A percentile compares a stretch with the other conserved stretches of the same genome.
phyloP scores from a whole-genome alignment of 164 flowering plant genomes.

The Vitis rotundifolia region DNA sequence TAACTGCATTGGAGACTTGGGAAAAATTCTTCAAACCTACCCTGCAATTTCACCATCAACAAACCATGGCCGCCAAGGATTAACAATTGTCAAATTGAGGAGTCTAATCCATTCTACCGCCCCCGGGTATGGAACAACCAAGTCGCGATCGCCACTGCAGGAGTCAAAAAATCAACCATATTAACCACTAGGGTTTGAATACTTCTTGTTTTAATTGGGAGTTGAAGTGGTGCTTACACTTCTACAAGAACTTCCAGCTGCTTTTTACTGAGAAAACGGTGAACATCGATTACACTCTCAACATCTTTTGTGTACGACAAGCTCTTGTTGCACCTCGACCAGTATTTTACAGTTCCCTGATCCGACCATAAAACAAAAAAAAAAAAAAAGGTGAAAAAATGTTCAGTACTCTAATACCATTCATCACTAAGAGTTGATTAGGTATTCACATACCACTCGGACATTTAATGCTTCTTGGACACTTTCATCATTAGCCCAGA shows the following conservation, averaged over 20 bases:
- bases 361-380: conserved; percentile 1
- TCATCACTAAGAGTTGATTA: neutral
- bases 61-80: too few relatives aligned
- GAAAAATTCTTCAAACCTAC: too few relatives aligned
- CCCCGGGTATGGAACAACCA: too few relatives aligned
- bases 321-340: conserved; percentile 29
- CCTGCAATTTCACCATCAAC: too few relatives aligned
- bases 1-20: too few relatives aligned
- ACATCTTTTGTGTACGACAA: conserved; percentile 14
- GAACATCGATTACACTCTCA: conserved; percentile 15
- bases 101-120: too few relatives aligned
- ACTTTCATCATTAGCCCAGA: conserved; percentile 22
- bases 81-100: too few relatives aligned
- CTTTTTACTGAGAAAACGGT: conserved; percentile 16
- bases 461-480: conserved; percentile 14
- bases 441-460: conserved; percentile 3
- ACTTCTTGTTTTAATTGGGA: too few relatives aligned
- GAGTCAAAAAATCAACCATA: too few relatives aligned
- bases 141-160: too few relatives aligned
- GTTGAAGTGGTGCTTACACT: too few relatives aligned
- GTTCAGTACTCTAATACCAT: neutral
- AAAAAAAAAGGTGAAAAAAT: neutral
- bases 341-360: conserved; percentile 21
- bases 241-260: conserved; percentile 19
- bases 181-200: too few relatives aligned